These are phyloP conservation scores for Posidonia oceanica DNA, from an alignment of 116 monocot species.

Conservation along the genomic window DNA sequence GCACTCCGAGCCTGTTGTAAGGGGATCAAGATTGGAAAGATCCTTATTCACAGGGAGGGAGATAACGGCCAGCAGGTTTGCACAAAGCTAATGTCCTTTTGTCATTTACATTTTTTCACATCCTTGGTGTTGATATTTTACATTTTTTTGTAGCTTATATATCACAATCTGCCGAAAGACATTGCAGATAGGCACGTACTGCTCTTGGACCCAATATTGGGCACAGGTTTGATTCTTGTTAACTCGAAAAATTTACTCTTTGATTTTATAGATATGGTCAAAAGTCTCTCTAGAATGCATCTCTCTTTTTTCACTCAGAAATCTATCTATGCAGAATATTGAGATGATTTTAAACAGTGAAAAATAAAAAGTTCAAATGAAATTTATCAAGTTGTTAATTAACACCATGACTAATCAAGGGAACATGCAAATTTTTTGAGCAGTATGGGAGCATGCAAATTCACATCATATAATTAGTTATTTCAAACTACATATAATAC, in stretches of 20 bases:
- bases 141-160: slow-evolving; percentile 57
- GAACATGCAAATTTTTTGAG: no score
- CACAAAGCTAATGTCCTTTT: slow-evolving; percentile 2
- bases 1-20: slow-evolving; percentile 89
- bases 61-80: slow-evolving; percentile 94
- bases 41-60: slow-evolving; percentile 89
- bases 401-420: no score
- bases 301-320: no score
- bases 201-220: slow-evolving; percentile 90
- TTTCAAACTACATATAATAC: no score
- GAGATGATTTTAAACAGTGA: no score
- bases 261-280: background rate
- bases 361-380: no score
- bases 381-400: no score
- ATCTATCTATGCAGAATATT: no score
- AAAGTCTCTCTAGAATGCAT: background rate
- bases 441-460: no score
- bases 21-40: slow-evolving; percentile 92
- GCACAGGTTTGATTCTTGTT: slow-evolving; percentile 57
- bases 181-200: slow-evolving; percentile 89
- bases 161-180: slow-evolving; percentile 90
- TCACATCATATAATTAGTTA: no score
- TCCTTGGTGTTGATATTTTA: slow-evolving; percentile 2
- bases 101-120: background rate
- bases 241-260: background rate